Evolutionary conservation across 2,329 filamentous ascomycete species (phyloP), one percentile per base, ranked within the genome.

Genomic region (Claviceps cyperi): DNA sequence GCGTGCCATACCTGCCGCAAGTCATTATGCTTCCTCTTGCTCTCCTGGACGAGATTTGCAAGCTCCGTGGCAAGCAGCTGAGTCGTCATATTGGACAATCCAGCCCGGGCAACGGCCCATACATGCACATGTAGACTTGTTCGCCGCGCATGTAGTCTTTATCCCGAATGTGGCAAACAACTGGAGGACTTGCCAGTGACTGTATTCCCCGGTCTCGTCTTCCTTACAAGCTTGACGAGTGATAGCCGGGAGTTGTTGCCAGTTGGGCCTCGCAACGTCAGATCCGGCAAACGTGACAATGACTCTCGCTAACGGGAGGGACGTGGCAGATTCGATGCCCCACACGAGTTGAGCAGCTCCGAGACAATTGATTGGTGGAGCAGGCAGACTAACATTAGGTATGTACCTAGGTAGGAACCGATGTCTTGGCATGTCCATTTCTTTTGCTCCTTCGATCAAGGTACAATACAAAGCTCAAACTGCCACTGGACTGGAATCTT

Each of bases 11-110:
- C 85, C 76, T 85, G 86, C 71, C 86, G 81, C 49, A 98, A 75
- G 60, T 97, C 92, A 58, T 84, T 80, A 66, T 96, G 84, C 69
- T 94, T 97, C 61, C 91, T 80, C 69, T 94, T 97, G 64, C 90
- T 92, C 72, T 98, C 92, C 67, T 94, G 87, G 60, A 95, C 84
- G 65, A 96, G 80, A 70, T 87, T 94, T 62, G 84, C 80, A 65
- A 96, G 79, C 77, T 96, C 90, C 52, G 86, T 83, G 62, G 83
- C 81, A 61, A 96, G 77, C 62, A 95, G 82, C 77, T 94, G 87
- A 60, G 88, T 84, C 66, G 89, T 94, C 89, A 95, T 95, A 61
- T 71, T 82, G 65, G 55, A 55, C 57, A 52, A 52, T 48, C 50
- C 52, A 46, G 56, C 51, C 50, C 40, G 51, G 46, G 45, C 53